Evolutionary conservation across 345 rosid genomes (phyloP).

Genomic region (Crucihimalaya himalaica): DNA sequence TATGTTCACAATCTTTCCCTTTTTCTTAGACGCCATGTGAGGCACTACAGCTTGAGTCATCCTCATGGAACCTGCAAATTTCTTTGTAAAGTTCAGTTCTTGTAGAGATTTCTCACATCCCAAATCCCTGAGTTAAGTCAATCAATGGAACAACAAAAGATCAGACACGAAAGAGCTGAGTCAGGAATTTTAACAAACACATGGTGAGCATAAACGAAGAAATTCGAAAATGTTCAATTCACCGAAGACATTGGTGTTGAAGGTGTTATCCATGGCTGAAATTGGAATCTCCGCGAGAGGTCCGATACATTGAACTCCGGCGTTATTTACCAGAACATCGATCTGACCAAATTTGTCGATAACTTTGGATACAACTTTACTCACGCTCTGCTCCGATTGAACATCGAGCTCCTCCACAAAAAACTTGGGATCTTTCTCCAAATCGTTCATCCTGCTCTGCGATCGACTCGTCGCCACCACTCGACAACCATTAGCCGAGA

Average conservation of each 20-base stretch:
- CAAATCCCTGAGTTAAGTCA: not conserved
- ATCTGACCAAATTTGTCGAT: constrained; percentile 65
- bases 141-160: not conserved
- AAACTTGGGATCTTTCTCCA: constrained; percentile 65
- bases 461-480: constrained; percentile 88
- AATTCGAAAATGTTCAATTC: not conserved
- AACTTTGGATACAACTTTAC: constrained; percentile 48
- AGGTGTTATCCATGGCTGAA: constrained; percentile 59
- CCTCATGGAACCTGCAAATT: constrained; percentile 68
- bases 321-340: constrained; percentile 82
- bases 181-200: constrained; percentile 31
- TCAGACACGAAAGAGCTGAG: not conserved
- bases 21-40: constrained; percentile 75
- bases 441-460: constrained; percentile 58
- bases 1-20: constrained; percentile 73
- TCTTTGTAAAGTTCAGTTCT: not conserved
- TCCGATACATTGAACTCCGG: constrained; percentile 84
- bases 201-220: constrained; percentile 4
- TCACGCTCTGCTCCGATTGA: constrained; percentile 67
- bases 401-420: constrained; percentile 76
- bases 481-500: constrained; percentile 62
- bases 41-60: constrained; percentile 84
- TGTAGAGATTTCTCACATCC: not conserved
- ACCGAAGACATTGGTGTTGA: constrained; percentile 84
- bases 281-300: constrained; percentile 82